Percentiles rank a stretch among this genome's conserved stretches.
These are phyloP conservation scores for Corymbia citriodora DNA, from an alignment of 441 rosid genomes.

Conservation along the genomic window DNA sequence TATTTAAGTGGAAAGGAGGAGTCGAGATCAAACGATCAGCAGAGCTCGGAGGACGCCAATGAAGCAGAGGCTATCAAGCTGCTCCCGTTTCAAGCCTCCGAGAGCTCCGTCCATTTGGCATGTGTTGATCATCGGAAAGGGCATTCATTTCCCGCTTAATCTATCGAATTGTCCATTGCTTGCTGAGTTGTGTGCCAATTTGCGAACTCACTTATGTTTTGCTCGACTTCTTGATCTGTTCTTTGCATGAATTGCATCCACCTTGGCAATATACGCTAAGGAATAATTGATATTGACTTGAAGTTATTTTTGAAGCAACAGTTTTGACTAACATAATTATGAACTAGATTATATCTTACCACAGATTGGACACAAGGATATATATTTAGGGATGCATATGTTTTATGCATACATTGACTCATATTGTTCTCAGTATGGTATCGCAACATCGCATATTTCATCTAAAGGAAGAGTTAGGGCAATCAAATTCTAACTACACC, in stretches of 20 bases:
- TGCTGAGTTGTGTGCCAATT: too few relatives aligned
- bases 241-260: neutral
- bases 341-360: neutral
- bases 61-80: neutral
- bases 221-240: neutral
- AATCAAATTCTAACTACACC: neutral
- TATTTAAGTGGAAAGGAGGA: neutral
- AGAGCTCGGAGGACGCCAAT: neutral
- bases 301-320: neutral
- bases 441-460: neutral
- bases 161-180: too few relatives aligned
- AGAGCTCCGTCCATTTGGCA: neutral
- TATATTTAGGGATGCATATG: neutral
- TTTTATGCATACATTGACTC: neutral
- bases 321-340: neutral
- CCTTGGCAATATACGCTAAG: neutral
- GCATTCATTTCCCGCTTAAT: neutral
- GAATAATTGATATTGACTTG: neutral
- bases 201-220: too few relatives aligned
- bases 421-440: neutral
- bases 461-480: neutral
- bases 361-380: neutral
- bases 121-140: neutral
- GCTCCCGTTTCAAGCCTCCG: neutral
- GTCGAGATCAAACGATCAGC: too few relatives aligned